Conservation (phyloP, 768 basidiomycete genomes). For the Xerocomellus dryophilus region DNA sequence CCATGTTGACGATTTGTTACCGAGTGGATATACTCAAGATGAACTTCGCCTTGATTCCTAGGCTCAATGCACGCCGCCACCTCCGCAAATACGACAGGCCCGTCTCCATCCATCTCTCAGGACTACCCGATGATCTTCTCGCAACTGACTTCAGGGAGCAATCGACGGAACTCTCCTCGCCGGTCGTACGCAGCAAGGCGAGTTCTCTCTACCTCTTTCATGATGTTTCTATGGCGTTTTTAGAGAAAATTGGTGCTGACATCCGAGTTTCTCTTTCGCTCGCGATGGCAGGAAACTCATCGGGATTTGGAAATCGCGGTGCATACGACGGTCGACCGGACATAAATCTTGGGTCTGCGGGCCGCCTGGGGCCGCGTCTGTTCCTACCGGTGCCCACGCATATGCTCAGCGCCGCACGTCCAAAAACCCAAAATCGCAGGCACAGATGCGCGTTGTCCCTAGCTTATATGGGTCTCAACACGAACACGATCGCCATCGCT, state of each 20-base stretch:
- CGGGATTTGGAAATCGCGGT: neutral
- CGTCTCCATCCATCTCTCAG: constrained; percentile 44
- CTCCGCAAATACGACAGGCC: constrained; percentile 37
- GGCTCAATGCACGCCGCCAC: constrained; percentile 46
- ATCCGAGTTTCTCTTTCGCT: neutral
- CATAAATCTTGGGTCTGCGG: too few species aligned
- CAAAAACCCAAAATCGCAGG: too few species aligned
- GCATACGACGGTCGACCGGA: too few species aligned
- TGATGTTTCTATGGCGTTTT: neutral
- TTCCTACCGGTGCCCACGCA: too few species aligned
- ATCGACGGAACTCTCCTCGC: neutral
- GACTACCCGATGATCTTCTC: constrained; percentile 24
- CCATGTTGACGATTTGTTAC: neutral
- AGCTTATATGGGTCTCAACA: too few species aligned
- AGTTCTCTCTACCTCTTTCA: neutral
- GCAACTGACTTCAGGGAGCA: neutral
- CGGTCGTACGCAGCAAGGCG: neutral
- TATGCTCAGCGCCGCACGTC: too few species aligned
- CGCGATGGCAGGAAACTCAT: neutral
- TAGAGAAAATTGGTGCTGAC: too few species aligned
- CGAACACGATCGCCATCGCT: too few species aligned
- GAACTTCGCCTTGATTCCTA: constrained; percentile 1
- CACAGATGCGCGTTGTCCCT: too few species aligned
- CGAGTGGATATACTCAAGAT: neutral
- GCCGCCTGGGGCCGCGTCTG: too few species aligned